Evolutionary conservation across 306 rosid species (phyloP).

Genomic region (Vicia faba): DNA sequence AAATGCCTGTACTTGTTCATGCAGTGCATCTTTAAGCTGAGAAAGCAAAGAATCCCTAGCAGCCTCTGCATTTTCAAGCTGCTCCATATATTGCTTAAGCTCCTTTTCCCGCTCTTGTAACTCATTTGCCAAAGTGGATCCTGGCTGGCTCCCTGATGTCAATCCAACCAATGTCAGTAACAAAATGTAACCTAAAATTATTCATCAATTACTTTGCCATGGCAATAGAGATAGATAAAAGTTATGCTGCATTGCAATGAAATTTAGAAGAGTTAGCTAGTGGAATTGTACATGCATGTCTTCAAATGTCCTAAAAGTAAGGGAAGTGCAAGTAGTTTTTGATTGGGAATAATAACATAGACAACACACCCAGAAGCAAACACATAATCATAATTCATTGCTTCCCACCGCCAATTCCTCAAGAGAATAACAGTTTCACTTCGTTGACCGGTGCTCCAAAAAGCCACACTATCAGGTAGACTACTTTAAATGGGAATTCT

Average conservation of each 20-base stretch:
- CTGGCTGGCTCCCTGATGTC: conserved; percentile 63
- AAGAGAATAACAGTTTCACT: conserved; percentile 2
- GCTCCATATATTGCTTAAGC: conserved; percentile 59
- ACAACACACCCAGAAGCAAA: conserved; percentile 18
- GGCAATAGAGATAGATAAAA: conserved; percentile 29
- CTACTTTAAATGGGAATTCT: background rate
- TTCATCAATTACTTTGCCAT: background rate
- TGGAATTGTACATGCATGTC: conserved; percentile 15
- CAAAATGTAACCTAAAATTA: conserved; percentile 22
- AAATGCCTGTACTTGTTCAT: conserved; percentile 64
- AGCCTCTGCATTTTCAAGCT: conserved; percentile 65
- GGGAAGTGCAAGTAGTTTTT: conserved; percentile 22
- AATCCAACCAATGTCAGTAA: conserved; percentile 34
- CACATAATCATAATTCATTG: conserved; percentile 20
- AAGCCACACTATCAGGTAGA: conserved; percentile 5
- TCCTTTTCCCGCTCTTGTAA: conserved; percentile 68
- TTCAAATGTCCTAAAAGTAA: conserved; percentile 19
- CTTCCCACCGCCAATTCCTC: background rate
- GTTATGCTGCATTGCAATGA: conserved; percentile 18
- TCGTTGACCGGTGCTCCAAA: conserved; percentile 12
- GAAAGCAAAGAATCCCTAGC: conserved; percentile 68
- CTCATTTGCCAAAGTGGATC: conserved; percentile 61
- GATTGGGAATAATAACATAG: conserved; percentile 10
- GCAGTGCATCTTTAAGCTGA: conserved; percentile 78
- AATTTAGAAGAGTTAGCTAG: conserved; percentile 20